Base-by-base conservation (phyloP, 2,329 filamentous ascomycete genomes). In the Fusarium lyarnte region DNA sequence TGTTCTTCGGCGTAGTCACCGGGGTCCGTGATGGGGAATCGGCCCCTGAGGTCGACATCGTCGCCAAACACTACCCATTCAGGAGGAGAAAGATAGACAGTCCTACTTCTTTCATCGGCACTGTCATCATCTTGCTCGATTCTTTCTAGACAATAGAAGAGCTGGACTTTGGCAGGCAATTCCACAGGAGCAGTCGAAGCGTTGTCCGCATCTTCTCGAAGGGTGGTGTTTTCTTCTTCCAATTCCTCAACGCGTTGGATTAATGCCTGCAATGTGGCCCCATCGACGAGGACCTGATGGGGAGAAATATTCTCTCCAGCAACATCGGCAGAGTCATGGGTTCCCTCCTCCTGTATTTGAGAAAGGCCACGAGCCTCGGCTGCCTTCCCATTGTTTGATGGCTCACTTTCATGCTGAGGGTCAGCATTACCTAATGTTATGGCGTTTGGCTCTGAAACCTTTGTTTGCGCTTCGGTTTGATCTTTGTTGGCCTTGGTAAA, bases 21-120 rank as follows among this genome's bases (percentile, higher is more conserved):
- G 10, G 61, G 46, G n/a, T 66, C 38, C 6, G 36, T 38, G 6
- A 68, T 43, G 0, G 53, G 61, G 23, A 38, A 49, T 2, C 23
- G 14, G 4, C 65, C 25, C 8, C 25, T 47, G 2, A 68, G 11
- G n/a, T 36, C 39, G 5, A 61, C 25, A 3, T 51, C 21, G 3
- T 60, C 31, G 6, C 41, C 47, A 12, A 39, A 27, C 1, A 54
- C 27, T 4, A 36, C 61, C 65, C 65, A 66, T 1, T 39, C 38
- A 9, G 61, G 65, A 11, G 63, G 39, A n/a, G 54, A 51, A 16
- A 66, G 39, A 33, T 60, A 68, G 9, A 45, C 58, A 3, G 39
- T 33, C 21, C 46, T 17, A 1, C 21, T 59, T 21, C n/a, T 53
- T 21, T 41, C 46, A 5, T 14, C 27, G 0, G 21, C 2, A 7